Base-by-base conservation (phyloP, 805 yeast genomes). In the Grigorovia humatica region DNA sequence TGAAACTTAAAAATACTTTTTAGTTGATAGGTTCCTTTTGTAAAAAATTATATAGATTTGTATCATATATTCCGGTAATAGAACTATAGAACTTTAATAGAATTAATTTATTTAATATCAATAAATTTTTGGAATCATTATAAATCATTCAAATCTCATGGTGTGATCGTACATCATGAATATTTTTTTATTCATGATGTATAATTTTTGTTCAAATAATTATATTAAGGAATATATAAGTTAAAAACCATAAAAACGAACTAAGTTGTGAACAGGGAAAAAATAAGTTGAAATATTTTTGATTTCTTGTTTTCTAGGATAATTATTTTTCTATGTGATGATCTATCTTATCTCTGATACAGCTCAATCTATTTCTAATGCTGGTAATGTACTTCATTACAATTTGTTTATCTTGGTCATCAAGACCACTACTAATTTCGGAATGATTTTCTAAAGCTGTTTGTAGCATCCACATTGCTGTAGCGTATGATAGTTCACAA, bases 391-490 rank as follows among this genome's bases (percentile, higher is more conserved):
- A 88, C 66, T 81, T 81, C 64, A 84, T 88, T 48, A 91, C 88
- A 67, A 86, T 83, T 45, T 74, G 78, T 49, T 72, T 72, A 66
- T 91, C 98, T 48, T 83, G 88, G 4, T 73, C 77, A 61, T 87
- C 95, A 53, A 90, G 71, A 23, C 69, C 73, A 65, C 88, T 96
- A 46, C 81, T 88, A 6, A 70, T 75, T 59, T 85, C 91, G 52
- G 87, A 71, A 32, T 68, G 72, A 40, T 70, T 67, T 53, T 85
- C 91, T 50, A 89, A 68, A 29, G 91, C 71, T 0, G 96, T 88
- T 63, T 88, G 95, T 61, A 91, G 72, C 96, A 91, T 88, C 97
- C 97, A 91, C 49, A 91, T 79, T 0, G 96, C 83, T 0, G 96
- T 88, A 4, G 95, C 87, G 65, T 91, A 91, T 9, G 91, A 85